Percentiles rank a stretch among this genome's conserved stretches.
These are phyloP conservation scores for Crepidotus sp. DNA, from an alignment of 1,284 basidiomycete genomes.

Conservation along the genomic window DNA sequence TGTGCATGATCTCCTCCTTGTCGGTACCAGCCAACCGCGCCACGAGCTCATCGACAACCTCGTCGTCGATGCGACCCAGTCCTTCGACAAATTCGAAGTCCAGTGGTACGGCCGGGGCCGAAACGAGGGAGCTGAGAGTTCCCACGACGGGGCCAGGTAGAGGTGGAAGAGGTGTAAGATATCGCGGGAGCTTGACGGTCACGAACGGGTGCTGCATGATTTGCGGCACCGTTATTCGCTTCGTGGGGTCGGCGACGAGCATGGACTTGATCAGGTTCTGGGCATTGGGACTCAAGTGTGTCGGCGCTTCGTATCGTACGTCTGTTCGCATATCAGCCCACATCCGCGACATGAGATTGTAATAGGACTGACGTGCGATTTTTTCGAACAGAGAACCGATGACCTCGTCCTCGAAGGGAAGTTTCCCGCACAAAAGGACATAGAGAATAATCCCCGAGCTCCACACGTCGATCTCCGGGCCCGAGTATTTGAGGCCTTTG, in stretches of 20 bases:
- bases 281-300: conserved; percentile 70
- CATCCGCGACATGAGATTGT: background rate
- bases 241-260: conserved; percentile 88
- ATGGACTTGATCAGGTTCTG: conserved; percentile 73
- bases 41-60: conserved; percentile 79
- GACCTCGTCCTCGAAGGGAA: conserved; percentile 94
- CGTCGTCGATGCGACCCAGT: conserved; percentile 83
- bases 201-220: conserved; percentile 88
- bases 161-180: conserved; percentile 78
- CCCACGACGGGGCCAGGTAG: conserved; percentile 72
- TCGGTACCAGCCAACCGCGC: conserved; percentile 69
- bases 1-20: conserved; percentile 80
- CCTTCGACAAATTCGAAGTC: conserved; percentile 75
- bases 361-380: conserved; percentile 69
- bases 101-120: conserved; percentile 46
- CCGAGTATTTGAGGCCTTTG: conserved; percentile 84
- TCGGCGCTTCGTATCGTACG: conserved; percentile 78
- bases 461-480: conserved; percentile 98
- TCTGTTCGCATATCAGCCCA: conserved; percentile 35
- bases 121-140: conserved; percentile 60
- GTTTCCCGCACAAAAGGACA: conserved; percentile 86
- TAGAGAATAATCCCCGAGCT: conserved; percentile 92
- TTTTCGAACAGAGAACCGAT: conserved; percentile 88
- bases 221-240: conserved; percentile 85
- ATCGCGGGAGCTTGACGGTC: conserved; percentile 74